Evolutionary conservation across 768 basidiomycete species (phyloP), one percentile per base, ranked within the genome.

Genomic region (Crassisporium funariophilum): DNA sequence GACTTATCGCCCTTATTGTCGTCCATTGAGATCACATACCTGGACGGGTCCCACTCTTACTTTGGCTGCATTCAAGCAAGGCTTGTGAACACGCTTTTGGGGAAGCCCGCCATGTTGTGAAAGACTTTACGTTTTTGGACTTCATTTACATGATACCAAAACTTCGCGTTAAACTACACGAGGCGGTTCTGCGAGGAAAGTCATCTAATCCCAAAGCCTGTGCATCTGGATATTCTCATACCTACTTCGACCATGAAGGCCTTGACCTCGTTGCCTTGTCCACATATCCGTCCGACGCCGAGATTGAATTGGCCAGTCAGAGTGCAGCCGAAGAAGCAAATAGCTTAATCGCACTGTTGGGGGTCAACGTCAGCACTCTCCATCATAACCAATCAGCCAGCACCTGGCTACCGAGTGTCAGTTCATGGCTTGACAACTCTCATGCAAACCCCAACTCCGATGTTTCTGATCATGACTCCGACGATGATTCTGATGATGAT

Each of bases 81-180:
- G 41, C 54, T 5, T 57, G 56, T 40, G 65, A 71, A 44, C 70
- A 72, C 39, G 37, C 63, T 15, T 72, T 67, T 52, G 68, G 66
- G 0, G 23, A 47, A 10, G 41, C 50, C n/a, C 58, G 65, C 0
- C 23, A 55, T 15, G 46, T 65, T 5, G 39, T 69, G 40, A 56
- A 57, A 20, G 69, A 50, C 31, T 50, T 50, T 10, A 50, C 44
- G 9, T 50, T 25, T 35, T 21, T 46, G 6, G 33, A 50, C 22
- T 27, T 50, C 17, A 29, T 50, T 24, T 50, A 50, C 38, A 50
- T 50, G 49, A 46, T 46, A 11, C 49, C 44, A 5, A 50, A 51
- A 17, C 34, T 51, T 4, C 24, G 31, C 5, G 16, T 38, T 10
- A 46, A 35, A 24, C 10, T 51, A 15, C 45, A 35, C 15, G 31